Evolutionary conservation across 169 alveolate genomes (phyloP), one percentile per base, ranked within the genome.

Genomic region (Theileria orientalis): DNA sequence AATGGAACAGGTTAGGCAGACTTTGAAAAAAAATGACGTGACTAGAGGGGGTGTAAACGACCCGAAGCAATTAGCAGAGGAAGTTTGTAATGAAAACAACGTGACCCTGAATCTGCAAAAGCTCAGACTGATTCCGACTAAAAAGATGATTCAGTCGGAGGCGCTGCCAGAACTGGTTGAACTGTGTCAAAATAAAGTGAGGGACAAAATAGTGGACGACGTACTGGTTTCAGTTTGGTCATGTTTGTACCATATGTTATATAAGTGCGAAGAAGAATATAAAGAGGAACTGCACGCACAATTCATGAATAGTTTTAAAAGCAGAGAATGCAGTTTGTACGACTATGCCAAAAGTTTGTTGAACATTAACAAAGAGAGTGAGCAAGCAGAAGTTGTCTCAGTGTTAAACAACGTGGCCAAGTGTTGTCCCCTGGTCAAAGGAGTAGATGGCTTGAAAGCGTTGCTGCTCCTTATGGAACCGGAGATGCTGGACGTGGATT

Each of bases 81-180:
- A 66, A 35, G 23, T 79, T 0, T 70, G 32, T 16, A 37, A 56
- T 1, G 87, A 78, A 23, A 40, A 44, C 19, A 14, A 46, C 3
- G 47, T 79, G 6, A n/a, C 11, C 13, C 25, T 46, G 44, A 79
- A 79, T 56, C 62, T 79, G 35, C 57, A 69, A 44, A 79, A 61
- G 47, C 51, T 79, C 32, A 23, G 44, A 40, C 11, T 23, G 37
- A 25, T 46, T 35, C 56, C 63, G 8, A 40, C 25, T 8, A 44
- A 21, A 19, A 74, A 61, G 57, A 40, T 72, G 21, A 54, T 59
- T 1, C 23, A 30, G 44, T 23, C 49, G 27, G 70, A 66, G 16
- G 70, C 73, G 29, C 14, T 79, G 11, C 63, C 69, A 9, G 16
- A 57, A 0, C 76, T 79, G 19, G 62, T 79, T 2, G 40, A 69